These are phyloP conservation scores for Neohortaea acidophila DNA, from an alignment of 495 filamentous ascomycete genomes.

Conservation along the genomic window DNA sequence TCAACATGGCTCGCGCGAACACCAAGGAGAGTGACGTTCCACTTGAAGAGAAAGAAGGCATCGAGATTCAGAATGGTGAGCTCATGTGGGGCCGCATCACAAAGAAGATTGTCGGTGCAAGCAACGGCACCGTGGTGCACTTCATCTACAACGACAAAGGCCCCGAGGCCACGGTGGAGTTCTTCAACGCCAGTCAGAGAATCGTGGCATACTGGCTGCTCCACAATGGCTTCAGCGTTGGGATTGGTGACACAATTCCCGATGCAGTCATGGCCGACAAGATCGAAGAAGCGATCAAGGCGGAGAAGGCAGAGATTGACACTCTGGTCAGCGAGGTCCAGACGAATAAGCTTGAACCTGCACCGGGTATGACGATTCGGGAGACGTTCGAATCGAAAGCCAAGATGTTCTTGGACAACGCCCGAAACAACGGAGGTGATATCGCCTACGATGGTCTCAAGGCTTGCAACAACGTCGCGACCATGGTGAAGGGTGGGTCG, in stretches of 20 bases:
- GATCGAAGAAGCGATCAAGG: constrained; percentile 62
- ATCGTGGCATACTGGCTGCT: constrained; percentile 95
- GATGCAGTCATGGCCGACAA: constrained; percentile 65
- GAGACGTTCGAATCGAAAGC: constrained; percentile 96
- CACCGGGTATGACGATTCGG: constrained; percentile 94
- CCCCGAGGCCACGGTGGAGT: constrained; percentile 60
- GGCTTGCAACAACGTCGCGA: constrained; percentile 85
- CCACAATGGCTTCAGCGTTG: constrained; percentile 96
- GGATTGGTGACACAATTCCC: constrained; percentile 96
- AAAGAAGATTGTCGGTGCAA: constrained; percentile 89
- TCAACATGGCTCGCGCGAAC: constrained; percentile 59
- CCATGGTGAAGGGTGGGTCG: constrained; percentile 90
- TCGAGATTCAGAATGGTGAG: constrained; percentile 74
- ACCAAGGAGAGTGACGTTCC: constrained; percentile 32
- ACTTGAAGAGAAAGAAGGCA: constrained; percentile 52
- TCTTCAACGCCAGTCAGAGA: constrained; percentile 88
- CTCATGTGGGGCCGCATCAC: constrained; percentile 76
- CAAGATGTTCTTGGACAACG: constrained; percentile 79
- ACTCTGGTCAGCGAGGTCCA: constrained; percentile 60
- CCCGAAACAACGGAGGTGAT: constrained; percentile 92
- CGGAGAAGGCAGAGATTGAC: constrained; percentile 66
- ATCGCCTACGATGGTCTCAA: constrained; percentile 80
- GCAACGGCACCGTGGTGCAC: constrained; percentile 77
- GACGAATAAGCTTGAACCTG: constrained; percentile 66
- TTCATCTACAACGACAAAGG: constrained; percentile 84